Evolutionary conservation across 106 monocot species (phyloP).

Genomic region (Acanthochlamys bracteata): DNA sequence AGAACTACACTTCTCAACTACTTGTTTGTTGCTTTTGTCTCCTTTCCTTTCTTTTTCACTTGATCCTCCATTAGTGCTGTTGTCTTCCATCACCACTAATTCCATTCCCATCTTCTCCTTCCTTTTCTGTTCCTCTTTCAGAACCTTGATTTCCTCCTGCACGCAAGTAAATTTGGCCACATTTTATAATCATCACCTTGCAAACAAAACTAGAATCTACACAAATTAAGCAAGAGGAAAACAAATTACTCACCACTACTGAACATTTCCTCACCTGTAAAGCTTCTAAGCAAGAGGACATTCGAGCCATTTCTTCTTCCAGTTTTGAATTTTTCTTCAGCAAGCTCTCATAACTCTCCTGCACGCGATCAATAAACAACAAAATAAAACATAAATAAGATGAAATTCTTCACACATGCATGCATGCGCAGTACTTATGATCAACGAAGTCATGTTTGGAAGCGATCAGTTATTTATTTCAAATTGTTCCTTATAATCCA

Average conservation of each 20-base stretch:
- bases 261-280: constrained; percentile 31
- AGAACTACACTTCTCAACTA: background rate
- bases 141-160: constrained; percentile 44
- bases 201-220: background rate
- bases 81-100: constrained; percentile 3
- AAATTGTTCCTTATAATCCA: no score
- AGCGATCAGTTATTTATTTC: no score
- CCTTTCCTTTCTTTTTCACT: background rate
- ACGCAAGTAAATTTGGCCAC: background rate
- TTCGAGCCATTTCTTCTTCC: constrained; percentile 34
- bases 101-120: background rate
- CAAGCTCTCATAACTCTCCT: constrained; percentile 41
- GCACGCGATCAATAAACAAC: background rate
- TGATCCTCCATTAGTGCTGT: background rate
- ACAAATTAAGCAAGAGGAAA: background rate
- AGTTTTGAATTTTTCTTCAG: constrained; percentile 36
- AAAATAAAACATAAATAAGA: background rate
- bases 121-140: constrained; percentile 25
- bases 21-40: background rate
- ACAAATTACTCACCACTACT: no score
- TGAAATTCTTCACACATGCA: no score
- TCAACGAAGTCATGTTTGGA: no score
- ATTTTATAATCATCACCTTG: background rate
- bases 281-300: constrained; percentile 22
- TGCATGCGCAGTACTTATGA: no score